Base-by-base conservation (phyloP, 352 stramenopile genomes). In the Phytophthora rubi region DNA sequence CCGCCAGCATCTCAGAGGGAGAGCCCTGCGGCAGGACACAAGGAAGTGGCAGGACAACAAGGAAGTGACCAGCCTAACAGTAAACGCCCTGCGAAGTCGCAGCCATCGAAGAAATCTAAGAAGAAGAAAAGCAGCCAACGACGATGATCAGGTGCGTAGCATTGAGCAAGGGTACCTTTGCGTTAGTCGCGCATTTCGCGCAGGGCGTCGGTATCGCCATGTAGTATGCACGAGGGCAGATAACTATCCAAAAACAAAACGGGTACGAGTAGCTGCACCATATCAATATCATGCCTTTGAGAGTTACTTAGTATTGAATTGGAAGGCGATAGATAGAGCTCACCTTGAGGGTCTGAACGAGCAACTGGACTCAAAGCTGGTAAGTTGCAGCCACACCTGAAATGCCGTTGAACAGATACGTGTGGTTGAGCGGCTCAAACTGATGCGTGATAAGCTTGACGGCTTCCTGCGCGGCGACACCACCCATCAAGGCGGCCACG, bases 361-460 rank as follows among this genome's bases (percentile, higher is more conserved):
- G 18, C 18, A 26, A 18, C 23, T 68, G 18, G 44, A 51, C 2
- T 90, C 77, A 97, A n/a, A 97, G 65, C 6, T 77, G 68, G 61
- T 95, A 95, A 8, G 88, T 91, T 12, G 73, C 86, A 28, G 87
- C 90, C 23, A 78, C 61, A 2, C 83, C 88, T 5, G 84, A 90
- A 70, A 99, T 99, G 23, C 97, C 98, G 81, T 99, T 99, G 82
- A 98, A 99, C 6, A 99, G 47, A 76, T 99, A 99, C 15, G 97
- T 99, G 77, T 99, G 97, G 76, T 99, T 90, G 5, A 99, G 69
- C 0, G 97, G 97, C 64, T 98, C 82, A 71, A 99, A 99, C 78
- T 99, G 96, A 53, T 98, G 89, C 44, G 97, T 99, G 76, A 99
- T 98, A 49, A 99, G 72, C 79, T 99, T 99, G 53, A 99, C 85